A percentile compares a stretch with the other conserved stretches of the same genome.
These are phyloP conservation scores for Gentiana dahurica DNA, from an alignment of 257 asterid genomes.

Conservation along the genomic window DNA sequence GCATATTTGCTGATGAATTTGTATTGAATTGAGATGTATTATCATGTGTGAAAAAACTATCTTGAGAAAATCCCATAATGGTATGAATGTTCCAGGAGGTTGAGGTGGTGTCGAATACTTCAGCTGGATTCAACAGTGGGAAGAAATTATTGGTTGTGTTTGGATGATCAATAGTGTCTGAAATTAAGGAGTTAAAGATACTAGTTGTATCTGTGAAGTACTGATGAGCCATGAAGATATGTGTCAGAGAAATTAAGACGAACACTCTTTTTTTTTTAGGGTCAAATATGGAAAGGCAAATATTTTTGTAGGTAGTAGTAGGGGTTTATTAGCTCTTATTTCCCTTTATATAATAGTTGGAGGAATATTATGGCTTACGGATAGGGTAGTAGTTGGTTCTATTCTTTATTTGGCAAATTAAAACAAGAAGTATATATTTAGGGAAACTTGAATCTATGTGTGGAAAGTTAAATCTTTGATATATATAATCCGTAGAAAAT, in stretches of 20 bases:
- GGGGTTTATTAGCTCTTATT: not conserved
- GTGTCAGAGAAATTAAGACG: not conserved
- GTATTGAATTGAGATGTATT: slow-evolving; percentile 20
- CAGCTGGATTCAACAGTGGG: slow-evolving; percentile 24
- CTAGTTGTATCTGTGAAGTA: slow-evolving; percentile 13
- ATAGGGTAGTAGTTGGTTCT: not conserved
- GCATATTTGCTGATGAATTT: slow-evolving; percentile 16
- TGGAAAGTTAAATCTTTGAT: too few species aligned
- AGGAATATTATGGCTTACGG: not conserved
- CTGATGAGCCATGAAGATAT: slow-evolving; percentile 29
- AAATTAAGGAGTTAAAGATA: slow-evolving; percentile 22
- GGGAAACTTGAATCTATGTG: too few species aligned
- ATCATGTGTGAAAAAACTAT: slow-evolving; percentile 16
- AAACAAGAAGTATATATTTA: too few species aligned
- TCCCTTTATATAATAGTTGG: slow-evolving; percentile 10
- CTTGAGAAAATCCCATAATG: slow-evolving; percentile 25
- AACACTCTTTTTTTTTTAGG: too few species aligned
- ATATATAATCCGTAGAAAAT: too few species aligned
- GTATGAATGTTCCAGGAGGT: slow-evolving; percentile 9
- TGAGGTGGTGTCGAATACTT: slow-evolving; percentile 9
- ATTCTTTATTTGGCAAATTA: not conserved
- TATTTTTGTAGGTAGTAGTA: slow-evolving; percentile 1
- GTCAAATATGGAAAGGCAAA: not conserved
- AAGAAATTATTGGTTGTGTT: slow-evolving; percentile 23
- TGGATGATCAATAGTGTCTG: slow-evolving; percentile 25